A percentile compares a stretch with the other conserved stretches of the same genome.
phyloP scores from a whole-genome alignment of 495 filamentous ascomycete genomes.

The Neurospora sp. region DNA sequence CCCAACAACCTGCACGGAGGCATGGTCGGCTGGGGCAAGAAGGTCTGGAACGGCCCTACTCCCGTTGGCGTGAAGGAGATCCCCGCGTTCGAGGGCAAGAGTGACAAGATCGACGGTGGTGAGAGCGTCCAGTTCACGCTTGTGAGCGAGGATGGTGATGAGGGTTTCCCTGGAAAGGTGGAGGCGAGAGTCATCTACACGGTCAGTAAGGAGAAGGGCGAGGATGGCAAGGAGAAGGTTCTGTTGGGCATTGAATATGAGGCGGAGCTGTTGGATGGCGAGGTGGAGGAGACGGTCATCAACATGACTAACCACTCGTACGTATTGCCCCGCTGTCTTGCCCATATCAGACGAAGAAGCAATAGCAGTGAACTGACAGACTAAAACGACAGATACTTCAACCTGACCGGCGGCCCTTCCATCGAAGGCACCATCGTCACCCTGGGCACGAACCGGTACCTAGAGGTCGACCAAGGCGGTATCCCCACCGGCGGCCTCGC shows the following conservation, averaged over 20 bases:
- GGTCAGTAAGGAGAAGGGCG: constrained; percentile 48
- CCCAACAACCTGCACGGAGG: constrained; percentile 80
- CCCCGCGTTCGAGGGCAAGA: constrained; percentile 36
- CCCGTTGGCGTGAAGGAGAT: constrained; percentile 40
- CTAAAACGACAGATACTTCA: constrained; percentile 68
- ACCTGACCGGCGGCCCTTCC: constrained; percentile 55
- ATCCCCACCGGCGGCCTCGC: constrained; percentile 55
- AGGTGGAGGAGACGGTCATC: constrained; percentile 69
- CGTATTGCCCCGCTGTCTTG: constrained; percentile 10
- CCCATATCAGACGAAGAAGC: neutral
- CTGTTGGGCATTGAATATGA: constrained; percentile 82
- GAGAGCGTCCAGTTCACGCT: constrained; percentile 71
- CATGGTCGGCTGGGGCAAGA: constrained; percentile 71
- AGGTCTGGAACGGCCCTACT: constrained; percentile 66
- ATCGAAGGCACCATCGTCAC: constrained; percentile 68
- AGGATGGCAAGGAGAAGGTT: constrained; percentile 48
- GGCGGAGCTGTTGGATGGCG: constrained; percentile 65
- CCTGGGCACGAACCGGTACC: constrained; percentile 60
- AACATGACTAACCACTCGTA: constrained; percentile 95
- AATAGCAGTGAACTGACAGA: neutral
- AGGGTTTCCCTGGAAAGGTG: constrained; percentile 79
- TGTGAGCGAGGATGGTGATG: constrained; percentile 63
- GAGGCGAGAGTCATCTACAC: constrained; percentile 72
- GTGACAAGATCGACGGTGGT: constrained; percentile 55
- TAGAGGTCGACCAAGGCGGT: constrained; percentile 58